These are phyloP conservation scores for Lactarius deliciosus DNA, from an alignment of 768 basidiomycete genomes.

Conservation along the genomic window DNA sequence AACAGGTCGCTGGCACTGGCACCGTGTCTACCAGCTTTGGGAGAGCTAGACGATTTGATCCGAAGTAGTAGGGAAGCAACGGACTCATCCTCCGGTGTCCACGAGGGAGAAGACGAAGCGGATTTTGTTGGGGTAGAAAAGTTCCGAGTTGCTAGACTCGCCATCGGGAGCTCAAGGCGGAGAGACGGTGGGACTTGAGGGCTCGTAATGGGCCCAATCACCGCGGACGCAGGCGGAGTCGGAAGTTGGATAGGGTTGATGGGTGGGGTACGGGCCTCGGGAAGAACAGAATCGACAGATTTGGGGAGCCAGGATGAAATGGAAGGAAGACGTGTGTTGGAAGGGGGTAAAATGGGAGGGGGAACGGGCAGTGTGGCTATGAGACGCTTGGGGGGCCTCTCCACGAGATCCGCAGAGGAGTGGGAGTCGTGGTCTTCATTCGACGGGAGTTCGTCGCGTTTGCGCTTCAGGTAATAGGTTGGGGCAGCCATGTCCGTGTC, in stretches of 20 bases:
- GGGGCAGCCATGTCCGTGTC: not conserved
- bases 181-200: constrained; percentile 28
- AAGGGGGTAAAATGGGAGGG: not conserved
- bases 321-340: constrained; percentile 28
- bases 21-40: constrained; percentile 8
- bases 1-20: constrained; percentile 14
- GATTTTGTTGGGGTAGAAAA: not conserved
- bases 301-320: constrained; percentile 29
- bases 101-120: constrained; percentile 21
- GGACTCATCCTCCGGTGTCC: constrained; percentile 30
- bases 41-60: constrained; percentile 24
- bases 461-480: constrained; percentile 17
- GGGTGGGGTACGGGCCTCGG: constrained; percentile 13
- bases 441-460: constrained; percentile 19
- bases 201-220: constrained; percentile 25
- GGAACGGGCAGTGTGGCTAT: not conserved
- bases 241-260: constrained; percentile 25
- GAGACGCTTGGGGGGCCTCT: constrained; percentile 20
- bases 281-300: constrained; percentile 6
- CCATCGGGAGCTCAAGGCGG: constrained; percentile 28
- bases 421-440: constrained; percentile 19
- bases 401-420: constrained; percentile 6
- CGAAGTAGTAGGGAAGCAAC: constrained; percentile 28
- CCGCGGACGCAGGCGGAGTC: constrained; percentile 27
- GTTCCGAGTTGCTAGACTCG: constrained; percentile 11